phyloP scores from a whole-genome alignment of 257 asterid genomes.

The Henckelia pumila region DNA sequence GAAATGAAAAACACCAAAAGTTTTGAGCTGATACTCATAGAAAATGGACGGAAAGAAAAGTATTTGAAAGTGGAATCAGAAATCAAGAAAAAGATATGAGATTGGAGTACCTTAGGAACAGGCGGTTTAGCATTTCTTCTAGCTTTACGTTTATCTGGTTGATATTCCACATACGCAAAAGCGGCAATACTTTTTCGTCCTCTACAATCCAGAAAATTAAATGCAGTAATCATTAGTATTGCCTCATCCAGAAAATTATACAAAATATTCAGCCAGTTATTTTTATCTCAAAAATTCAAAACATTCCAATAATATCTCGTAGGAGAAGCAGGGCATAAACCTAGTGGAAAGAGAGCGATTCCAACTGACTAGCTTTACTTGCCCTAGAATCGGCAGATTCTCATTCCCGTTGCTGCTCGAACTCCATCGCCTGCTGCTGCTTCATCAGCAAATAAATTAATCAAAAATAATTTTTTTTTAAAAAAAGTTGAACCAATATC shows the following conservation, averaged over 20 bases:
- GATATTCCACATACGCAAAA: constrained; percentile 43
- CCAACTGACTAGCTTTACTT: constrained; percentile 67
- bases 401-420: constrained; percentile 46
- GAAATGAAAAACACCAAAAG: not conserved
- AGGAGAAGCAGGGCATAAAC: constrained; percentile 41
- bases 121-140: constrained; percentile 78
- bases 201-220: constrained; percentile 33
- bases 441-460: constrained; percentile 26
- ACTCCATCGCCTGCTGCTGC: constrained; percentile 61
- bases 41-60: not conserved
- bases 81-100: constrained; percentile 15
- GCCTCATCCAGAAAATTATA: constrained; percentile 18
- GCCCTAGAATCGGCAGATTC: constrained; percentile 45
- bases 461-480: not conserved
- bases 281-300: not conserved
- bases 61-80: constrained; percentile 14
- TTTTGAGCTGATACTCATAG: not conserved
- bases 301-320: not conserved
- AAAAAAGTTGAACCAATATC: constrained; percentile 10
- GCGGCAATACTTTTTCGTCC: constrained; percentile 95
- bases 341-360: constrained; percentile 88
- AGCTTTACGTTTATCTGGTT: constrained; percentile 55
- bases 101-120: constrained; percentile 62
- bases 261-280: not conserved
- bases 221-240: not conserved